phyloP scores from a whole-genome alignment of 2,329 filamentous ascomycete species.

The Dothiorella sarmentorum region DNA sequence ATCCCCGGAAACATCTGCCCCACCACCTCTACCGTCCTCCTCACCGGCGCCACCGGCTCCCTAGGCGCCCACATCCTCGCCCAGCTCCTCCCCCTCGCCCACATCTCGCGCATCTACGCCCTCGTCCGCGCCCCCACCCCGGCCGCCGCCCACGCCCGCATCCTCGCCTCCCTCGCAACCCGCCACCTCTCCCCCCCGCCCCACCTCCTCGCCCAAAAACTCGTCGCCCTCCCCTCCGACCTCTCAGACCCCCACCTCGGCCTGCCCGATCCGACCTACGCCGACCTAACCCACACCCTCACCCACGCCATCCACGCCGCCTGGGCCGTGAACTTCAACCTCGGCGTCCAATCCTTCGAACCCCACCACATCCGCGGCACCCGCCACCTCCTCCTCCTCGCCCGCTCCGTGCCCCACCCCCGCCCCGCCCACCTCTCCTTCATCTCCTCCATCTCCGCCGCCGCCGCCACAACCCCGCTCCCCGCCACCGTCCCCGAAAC shows the following conservation, averaged over 20 bases:
- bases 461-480: conserved; percentile 33
- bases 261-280: conserved; percentile 27
- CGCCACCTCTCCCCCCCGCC: conserved; percentile 33
- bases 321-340: conserved; percentile 58
- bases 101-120: conserved; percentile 24
- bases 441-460: conserved; percentile 46
- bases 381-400: conserved; percentile 43
- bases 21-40: conserved; percentile 20
- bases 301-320: conserved; percentile 50
- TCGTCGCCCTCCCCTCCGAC: conserved; percentile 40
- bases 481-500: conserved; percentile 35
- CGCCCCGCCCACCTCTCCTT: conserved; percentile 43
- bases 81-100: conserved; percentile 21
- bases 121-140: conserved; percentile 45
- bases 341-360: conserved; percentile 51
- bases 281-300: conserved; percentile 27
- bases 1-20: neutral
- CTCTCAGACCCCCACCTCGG: conserved; percentile 43
- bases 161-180: conserved; percentile 33
- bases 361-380: conserved; percentile 44
- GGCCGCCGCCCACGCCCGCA: conserved; percentile 19
- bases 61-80: conserved; percentile 26
- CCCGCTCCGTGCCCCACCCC: conserved; percentile 31
- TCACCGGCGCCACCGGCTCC: conserved; percentile 28
- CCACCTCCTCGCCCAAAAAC: conserved; percentile 24